Evolutionary conservation across 2,329 filamentous ascomycete species (phyloP), one percentile per base, ranked within the genome.

Genomic region (Neoarthrinium moseri): DNA sequence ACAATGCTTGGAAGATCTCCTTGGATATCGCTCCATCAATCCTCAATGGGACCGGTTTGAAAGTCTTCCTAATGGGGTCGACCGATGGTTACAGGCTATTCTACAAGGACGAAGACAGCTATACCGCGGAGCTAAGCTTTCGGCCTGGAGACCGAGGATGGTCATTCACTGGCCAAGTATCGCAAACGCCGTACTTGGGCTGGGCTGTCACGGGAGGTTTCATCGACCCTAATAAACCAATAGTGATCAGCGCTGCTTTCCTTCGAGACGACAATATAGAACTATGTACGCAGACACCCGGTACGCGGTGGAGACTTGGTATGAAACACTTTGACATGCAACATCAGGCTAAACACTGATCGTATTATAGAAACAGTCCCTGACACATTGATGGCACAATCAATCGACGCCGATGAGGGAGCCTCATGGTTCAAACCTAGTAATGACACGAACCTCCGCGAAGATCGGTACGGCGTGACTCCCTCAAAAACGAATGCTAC

Each of bases 1-100:
- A 22, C 7, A 17, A 11, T 10, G 17, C 33, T 4, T 48, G 21
- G 21, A 38, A 39, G 10, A 29, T 55, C 37, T 52, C 65, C 45
- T 58, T 57, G 30, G 27, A 20, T 2, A 41, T 48, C 1, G 50
- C 47, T 2, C 24, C 48, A 2, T 35, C 49, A n/a, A 45, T 64
- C 8, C 27, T 29, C 7, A 47, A 58, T 27, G 47, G 58, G 35
- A 61, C 63, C 1, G 61, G 60, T 3, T 40, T 67, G n/a, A 46
- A 56, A 3, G 53, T 54, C 5, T 30, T 64, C 29, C 33, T n/a
- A 29, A 29, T 13, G 23, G 24, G 7, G 15, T 17, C 24, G 40
- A 43, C 56, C 2, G 38, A 46, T 2, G 63, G 63, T 24, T 65
- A 63, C 24, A 61, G 63, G 4, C 41, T 66, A 4, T 66, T 61